These are phyloP conservation scores for Leccinellum rugosiceps DNA, from an alignment of 768 basidiomycete species.

Conservation along the genomic window DNA sequence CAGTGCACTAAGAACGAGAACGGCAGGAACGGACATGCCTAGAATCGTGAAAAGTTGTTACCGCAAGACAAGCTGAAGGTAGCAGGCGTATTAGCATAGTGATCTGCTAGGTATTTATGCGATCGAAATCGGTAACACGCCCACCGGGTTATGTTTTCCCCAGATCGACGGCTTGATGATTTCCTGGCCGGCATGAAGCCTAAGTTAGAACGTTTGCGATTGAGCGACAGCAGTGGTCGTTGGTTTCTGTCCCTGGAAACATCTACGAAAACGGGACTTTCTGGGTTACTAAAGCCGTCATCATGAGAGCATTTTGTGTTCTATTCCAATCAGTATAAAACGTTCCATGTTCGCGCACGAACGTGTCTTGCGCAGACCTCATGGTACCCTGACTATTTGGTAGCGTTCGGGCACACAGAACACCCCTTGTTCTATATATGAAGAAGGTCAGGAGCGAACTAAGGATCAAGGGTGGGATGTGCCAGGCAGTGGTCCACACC, in stretches of 20 bases:
- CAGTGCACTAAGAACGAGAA: slow-evolving; percentile 17
- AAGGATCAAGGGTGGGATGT: not conserved
- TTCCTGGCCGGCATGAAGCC: not conserved
- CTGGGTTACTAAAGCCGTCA: not conserved
- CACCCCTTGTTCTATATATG: not conserved
- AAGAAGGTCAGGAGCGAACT: not conserved
- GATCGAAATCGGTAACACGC: not conserved
- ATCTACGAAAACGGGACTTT: not conserved
- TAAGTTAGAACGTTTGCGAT: not conserved
- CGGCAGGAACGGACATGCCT: slow-evolving; percentile 5
- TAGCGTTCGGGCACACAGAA: not conserved
- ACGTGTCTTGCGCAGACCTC: slow-evolving; percentile 6
- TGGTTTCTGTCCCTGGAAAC: not conserved
- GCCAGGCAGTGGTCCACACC: not conserved
- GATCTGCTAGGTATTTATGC: slow-evolving; percentile 6
- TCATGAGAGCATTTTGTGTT: not conserved
- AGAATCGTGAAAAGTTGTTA: not conserved
- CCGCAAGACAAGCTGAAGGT: not conserved
- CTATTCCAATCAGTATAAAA: not conserved
- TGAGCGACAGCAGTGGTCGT: not conserved
- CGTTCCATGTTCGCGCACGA: not conserved
- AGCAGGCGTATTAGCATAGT: not conserved
- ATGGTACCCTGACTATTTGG: not conserved
- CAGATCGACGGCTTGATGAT: not conserved
- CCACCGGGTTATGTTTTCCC: not conserved